Evolutionary conservation across 2,329 filamentous ascomycete species (phyloP), one percentile per base, ranked within the genome.

Genomic region (Aspergillus novoparasiticus): DNA sequence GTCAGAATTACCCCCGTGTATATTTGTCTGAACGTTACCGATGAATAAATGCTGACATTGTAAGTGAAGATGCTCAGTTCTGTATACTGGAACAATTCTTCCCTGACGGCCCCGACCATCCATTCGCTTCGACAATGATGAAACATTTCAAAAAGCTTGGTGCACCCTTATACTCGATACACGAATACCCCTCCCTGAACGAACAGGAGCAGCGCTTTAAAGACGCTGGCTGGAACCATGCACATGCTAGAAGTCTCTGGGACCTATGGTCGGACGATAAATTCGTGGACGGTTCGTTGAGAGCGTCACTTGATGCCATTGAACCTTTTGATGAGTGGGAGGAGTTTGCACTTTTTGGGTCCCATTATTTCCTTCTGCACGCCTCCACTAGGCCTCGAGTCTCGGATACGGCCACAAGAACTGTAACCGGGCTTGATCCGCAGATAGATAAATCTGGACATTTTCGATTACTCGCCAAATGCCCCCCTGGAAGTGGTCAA

Each of bases 281-380:
- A 3, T 94, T 94, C 74, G 78, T 96, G 23, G 82, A 82, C 6
- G 72, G 83, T 1, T 77, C 83, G 1, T 84, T 92, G 65, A 85
- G 92, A 66, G 80, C 75, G 41, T 79, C 79, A 12, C 79, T 97
- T 16, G 90, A 97, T 69, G 73, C 80, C 0, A 78, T 93, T 19
- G 94, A 97, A 72, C 88, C 90, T 0, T 97, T 98, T 73, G 94
- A 98, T 75, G 94, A 97, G 78, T 97, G 93, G 93, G 94, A 98
- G 77, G 94, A 97, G 72, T 93, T 97, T 73, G 89, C 90, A 2
- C 81, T 97, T 0, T 97, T 96, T 75, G 88, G 87, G 2, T 88
- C 89, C 39, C 94, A 97, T 77, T 96, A 97, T 76, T 91, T 94
- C 69, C 79, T 97, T 50, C 82, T 96, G 10, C 82, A 87, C 57